Evolutionary conservation across 2,329 filamentous ascomycete species (phyloP), one percentile per base, ranked within the genome.

Genomic region (Phaeosphaeriaceae sp.): DNA sequence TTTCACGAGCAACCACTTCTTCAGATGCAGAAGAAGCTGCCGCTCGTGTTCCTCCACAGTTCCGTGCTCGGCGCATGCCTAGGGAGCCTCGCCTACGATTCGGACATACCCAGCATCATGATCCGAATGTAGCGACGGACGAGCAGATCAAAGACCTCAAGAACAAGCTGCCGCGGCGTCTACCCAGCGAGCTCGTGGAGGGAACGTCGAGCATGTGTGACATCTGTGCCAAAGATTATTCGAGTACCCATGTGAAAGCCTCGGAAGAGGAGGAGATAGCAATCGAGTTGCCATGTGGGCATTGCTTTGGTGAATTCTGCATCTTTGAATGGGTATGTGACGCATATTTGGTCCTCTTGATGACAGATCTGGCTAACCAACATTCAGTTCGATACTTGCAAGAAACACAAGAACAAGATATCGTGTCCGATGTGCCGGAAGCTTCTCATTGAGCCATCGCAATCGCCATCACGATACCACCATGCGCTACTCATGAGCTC

Each of bases 341-440:
- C 20, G 13, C 44, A 17, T 13, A 17, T 21, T 20, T 6, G 7
- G 15, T 7, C 15, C 25, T 48, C 1, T 19, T 5, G 5, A 31
- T 40, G 58, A 42, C 48, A 54, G 11, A 6, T 33, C 21, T 31
- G 50, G 17, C 61, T 63, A 40, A 65, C 45, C 19, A 27, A 33
- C 9, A 13, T 13, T 21, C 47, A 71, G 71, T 68, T 75, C 52
- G 70, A 76, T 10, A 76, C 75, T 3, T 76, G 75, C 61, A 70
- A 67, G 56, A 69, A 54, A 33, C 68, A 75, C 60, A 77, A 75
- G 60, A 75, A 75, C 60, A 76, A 76, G 56, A 66, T 77, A 15
- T 75, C 73, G 1, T 77, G 75, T 58, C 75, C 75, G 7, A 76
- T 75, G 73, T 77, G 75, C 56, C 72, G 75, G 19, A 72, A 72